These are phyloP conservation scores for Arabidopsis arenosa DNA, from an alignment of 345 rosid species.

Conservation along the genomic window DNA sequence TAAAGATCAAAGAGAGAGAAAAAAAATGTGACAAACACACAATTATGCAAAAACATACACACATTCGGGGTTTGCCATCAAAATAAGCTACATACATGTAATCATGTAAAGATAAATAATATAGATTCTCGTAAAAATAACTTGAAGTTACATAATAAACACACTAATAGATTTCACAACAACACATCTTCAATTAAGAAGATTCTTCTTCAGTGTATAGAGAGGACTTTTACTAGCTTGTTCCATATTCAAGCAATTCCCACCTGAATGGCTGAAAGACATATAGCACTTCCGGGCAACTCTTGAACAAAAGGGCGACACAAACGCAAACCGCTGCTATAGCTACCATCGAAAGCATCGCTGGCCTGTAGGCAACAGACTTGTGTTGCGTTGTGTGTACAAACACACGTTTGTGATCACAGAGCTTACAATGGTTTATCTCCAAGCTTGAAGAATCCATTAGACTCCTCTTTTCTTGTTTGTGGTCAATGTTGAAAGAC, in stretches of 20 bases:
- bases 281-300: slow-evolving; percentile 21
- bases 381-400: not conserved
- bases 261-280: slow-evolving; percentile 27
- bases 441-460: not conserved
- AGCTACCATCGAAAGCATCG: slow-evolving; percentile 15
- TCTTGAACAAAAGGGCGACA: slow-evolving; percentile 18
- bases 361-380: slow-evolving; percentile 18
- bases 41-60: not conserved
- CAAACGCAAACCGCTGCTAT: slow-evolving; percentile 18
- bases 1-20: too few species aligned
- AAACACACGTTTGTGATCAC: not conserved
- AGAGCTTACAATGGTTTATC: slow-evolving; percentile 4
- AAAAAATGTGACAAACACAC: not conserved
- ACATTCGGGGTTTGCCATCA: not conserved
- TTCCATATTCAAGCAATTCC: slow-evolving; percentile 20
- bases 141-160: not conserved
- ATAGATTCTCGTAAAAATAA: not conserved
- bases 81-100: not conserved
- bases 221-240: not conserved
- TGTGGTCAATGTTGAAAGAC: slow-evolving; percentile 19
- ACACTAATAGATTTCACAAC: not conserved
- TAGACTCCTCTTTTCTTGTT: slow-evolving; percentile 6
- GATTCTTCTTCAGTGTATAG: not conserved
- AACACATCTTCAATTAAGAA: slow-evolving; percentile 2
- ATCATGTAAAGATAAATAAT: not conserved